Conservation (phyloP, 768 basidiomycete genomes). For the Coprinopsis strossmayeri region DNA sequence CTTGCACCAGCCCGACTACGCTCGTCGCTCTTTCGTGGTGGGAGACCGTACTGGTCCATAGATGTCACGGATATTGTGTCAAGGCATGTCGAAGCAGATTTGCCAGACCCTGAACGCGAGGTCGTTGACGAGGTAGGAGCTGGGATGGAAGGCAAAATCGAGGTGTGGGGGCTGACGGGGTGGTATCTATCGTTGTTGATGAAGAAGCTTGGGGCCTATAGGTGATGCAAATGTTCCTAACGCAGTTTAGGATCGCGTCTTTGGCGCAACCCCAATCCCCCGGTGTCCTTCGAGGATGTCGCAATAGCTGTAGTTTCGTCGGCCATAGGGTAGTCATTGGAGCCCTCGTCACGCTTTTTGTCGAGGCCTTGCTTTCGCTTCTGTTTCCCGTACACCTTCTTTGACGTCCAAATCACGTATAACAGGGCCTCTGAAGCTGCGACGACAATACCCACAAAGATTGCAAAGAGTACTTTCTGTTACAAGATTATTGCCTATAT, state of each 20-base stretch:
- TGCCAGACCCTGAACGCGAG: conserved; percentile 13
- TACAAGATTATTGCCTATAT: conserved; percentile 6
- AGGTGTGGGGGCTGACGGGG: conserved; percentile 81
- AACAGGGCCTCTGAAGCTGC: conserved; percentile 60
- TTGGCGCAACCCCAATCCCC: conserved; percentile 20
- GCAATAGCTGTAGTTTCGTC: conserved; percentile 11
- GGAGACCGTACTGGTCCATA: conserved; percentile 56
- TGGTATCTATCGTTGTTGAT: conserved; percentile 71
- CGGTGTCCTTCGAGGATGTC: conserved; percentile 10
- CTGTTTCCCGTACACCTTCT: conserved; percentile 21
- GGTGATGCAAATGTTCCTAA: conserved; percentile 17
- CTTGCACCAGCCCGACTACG: conserved; percentile 42
- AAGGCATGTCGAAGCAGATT: conserved; percentile 23
- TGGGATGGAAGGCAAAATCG: conserved; percentile 41
- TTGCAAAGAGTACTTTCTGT: conserved; percentile 56
- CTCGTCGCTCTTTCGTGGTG: conserved; percentile 47
- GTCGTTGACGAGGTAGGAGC: conserved; percentile 35
- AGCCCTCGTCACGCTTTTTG: conserved; percentile 31
- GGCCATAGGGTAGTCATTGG: conserved; percentile 8
- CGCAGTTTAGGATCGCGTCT: conserved; percentile 18
- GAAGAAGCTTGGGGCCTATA: conserved; percentile 44
- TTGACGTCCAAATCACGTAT: conserved; percentile 68
- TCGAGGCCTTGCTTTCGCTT: conserved; percentile 18
- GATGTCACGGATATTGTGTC: conserved; percentile 57
- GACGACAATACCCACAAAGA: conserved; percentile 40